Base-by-base conservation (phyloP, 176 grass and related monocot genomes). In the Elymus sibiricus region DNA sequence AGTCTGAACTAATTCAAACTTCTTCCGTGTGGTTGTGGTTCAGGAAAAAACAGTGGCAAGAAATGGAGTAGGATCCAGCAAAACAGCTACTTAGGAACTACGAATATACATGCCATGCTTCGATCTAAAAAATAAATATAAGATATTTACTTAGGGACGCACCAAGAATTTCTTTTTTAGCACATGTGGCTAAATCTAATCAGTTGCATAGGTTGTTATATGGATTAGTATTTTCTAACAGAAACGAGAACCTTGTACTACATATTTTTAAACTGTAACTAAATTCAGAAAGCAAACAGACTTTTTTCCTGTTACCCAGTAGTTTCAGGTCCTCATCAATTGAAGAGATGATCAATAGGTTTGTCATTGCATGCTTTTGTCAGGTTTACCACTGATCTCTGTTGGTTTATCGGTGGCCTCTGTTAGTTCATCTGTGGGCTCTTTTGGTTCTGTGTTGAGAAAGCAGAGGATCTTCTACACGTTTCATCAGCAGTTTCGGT, bases 271-370 rank as follows among this genome's bases (percentile, higher is more conserved):
- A 42, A 80, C 9, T 40, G 32, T 19, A 74, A 75, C 5, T 80
- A 32, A 53, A 64, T 68, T 70, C 71, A 69, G 32, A 87, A 87
- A 32, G 47, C 3, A 11, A 76, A 85, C 70, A 79, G n/a, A 95
- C 96, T 0, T 95, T 98, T 61, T 94, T 92, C 31, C 90, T 90
- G 24, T 98, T 90, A 38, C 90, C 90, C 71, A 92, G 80, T 82
- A 92, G 88, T 89, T 83, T 95, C 87, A 95, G 84, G 56, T 95
- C 96, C 47, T 95, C 93, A 34, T 94, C 89, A 73, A 94, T 98
- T 66, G 11, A 44, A 44, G 39, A 95, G 90, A 69, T 98, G 93
- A 40, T 95, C 95, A 86, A 98, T 95, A 78, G 22, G 22, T 44
- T 92, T 92, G 37, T 90, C 94, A 51, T 26, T 74, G 11, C 64